Evolutionary conservation across 148 eudicot genomes (phyloP), one percentile per base, ranked within the genome.

Genomic region (Tetragonia tetragonoides): DNA sequence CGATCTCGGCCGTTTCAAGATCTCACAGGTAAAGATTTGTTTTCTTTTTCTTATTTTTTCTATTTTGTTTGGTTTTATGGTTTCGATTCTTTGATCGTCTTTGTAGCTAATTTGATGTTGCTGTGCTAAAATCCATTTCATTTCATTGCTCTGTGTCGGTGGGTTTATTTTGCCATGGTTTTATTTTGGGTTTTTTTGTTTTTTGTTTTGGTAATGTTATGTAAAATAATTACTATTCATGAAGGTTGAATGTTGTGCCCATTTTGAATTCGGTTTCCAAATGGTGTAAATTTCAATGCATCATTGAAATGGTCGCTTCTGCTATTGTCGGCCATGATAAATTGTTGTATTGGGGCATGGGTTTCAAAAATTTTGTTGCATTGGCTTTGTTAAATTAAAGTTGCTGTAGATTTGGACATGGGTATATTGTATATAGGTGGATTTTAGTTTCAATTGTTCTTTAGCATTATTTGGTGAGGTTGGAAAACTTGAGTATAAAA

Each of bases 1-100:
- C 81, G 38, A 21, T 78, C 64, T 51, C 28, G 24, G 42, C 21
- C 47, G 3, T 53, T 44, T 34, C 46, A 14, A 74, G 74, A 57
- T 80, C 78, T 68, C 21, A 46, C 12, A 15, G 60, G 42, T 64
- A 60, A n/a, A 20, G 47, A 28, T 37, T 40, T 2, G 21, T 23
- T 51, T 63, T 39, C 37, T 47, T n/a, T 12, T 5, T 38, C 44
- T 8, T 39, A 11, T 28, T 3, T 44, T 77, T 18, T 21, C 47
- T 16, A 20, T 10, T 21, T 39, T 53, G 34, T 20, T 41, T 56
- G 63, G 41, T 46, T 66, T 41, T 4, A 42, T 24, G 2, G 1
- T 68, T 34, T 65, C 34, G 16, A 40, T 18, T 54, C n/a, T 53
- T 66, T 47, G 21, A 54, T 17, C 24, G 7, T 71, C 6, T 8